phyloP scores from a whole-genome alignment of 148 eudicot genomes.

The Chenopodium suecicum region DNA sequence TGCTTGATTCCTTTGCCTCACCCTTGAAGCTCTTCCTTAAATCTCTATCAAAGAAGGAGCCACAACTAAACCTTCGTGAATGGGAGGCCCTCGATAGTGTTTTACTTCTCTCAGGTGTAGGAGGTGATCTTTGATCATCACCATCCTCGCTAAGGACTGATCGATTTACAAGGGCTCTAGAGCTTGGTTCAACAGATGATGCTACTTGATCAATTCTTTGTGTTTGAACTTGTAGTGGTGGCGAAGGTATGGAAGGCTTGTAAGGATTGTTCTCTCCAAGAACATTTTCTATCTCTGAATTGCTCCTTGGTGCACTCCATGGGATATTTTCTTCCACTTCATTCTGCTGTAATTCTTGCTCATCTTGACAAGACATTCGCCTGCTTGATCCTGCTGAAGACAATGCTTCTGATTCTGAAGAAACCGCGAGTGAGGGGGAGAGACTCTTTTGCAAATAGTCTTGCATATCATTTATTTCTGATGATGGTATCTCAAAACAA shows the following conservation, averaged over 20 bases:
- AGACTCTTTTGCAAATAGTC: constrained; percentile 4
- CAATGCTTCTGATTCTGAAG: constrained; percentile 25
- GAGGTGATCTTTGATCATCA: constrained; percentile 24
- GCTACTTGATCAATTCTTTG: constrained; percentile 14
- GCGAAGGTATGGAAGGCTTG: constrained; percentile 26
- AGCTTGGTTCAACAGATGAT: constrained; percentile 28
- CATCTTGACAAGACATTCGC: constrained; percentile 14
- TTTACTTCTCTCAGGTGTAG: constrained; percentile 25
- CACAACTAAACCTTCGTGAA: constrained; percentile 43
- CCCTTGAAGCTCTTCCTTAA: constrained; percentile 33
- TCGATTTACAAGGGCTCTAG: constrained; percentile 17
- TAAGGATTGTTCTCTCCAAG: constrained; percentile 22
- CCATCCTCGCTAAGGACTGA: constrained; percentile 15
- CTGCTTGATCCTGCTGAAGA: constrained; percentile 20
- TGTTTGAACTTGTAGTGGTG: constrained; percentile 22
- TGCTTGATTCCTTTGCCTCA: constrained; percentile 28
- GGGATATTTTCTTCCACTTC: constrained; percentile 14
- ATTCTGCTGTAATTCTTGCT: neutral
- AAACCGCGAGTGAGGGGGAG: neutral
- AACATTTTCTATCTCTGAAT: constrained; percentile 20
- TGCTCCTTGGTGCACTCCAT: constrained; percentile 11
- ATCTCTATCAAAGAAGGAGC: constrained; percentile 44
- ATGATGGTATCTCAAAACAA: constrained; percentile 31
- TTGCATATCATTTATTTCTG: constrained; percentile 12
- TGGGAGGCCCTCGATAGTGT: constrained; percentile 31